These are phyloP conservation scores for Phylloporus sp. DNA, from an alignment of 768 basidiomycete species.

Conservation along the genomic window DNA sequence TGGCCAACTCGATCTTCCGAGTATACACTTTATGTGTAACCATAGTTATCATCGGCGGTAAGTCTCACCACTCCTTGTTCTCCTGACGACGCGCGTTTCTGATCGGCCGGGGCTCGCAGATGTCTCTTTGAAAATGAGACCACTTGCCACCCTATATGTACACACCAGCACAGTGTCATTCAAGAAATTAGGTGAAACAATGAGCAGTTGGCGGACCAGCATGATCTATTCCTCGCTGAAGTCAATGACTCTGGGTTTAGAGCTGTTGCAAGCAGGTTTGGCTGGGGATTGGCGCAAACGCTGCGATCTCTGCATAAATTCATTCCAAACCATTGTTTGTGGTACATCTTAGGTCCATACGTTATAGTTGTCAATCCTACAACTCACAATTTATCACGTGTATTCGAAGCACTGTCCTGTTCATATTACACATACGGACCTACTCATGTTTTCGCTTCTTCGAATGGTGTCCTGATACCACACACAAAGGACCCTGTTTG, in stretches of 20 bases:
- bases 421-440: neutral
- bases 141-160: conserved; percentile 89
- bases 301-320: too few relatives aligned
- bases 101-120: conserved; percentile 36
- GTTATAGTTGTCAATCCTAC: neutral
- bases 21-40: conserved; percentile 96
- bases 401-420: neutral
- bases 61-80: conserved; percentile 12
- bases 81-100: neutral
- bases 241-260: conserved; percentile 69
- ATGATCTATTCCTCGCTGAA: conserved; percentile 74
- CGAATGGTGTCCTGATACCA: conserved; percentile 22
- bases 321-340: neutral
- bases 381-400: neutral
- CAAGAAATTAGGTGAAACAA: conserved; percentile 88
- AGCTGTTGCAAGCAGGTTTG: conserved; percentile 69
- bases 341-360: neutral
- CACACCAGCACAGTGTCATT: conserved; percentile 80
- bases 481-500: conserved; percentile 62
- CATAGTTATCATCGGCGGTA: conserved; percentile 96
- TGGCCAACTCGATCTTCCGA: conserved; percentile 88
- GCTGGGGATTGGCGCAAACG: conserved; percentile 27
- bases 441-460: conserved; percentile 50
- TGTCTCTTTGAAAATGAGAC: conserved; percentile 87
- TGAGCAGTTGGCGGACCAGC: conserved; percentile 75